Evolutionary conservation across 257 asterid genomes (phyloP).

Genomic region (Perilla frutescens): DNA sequence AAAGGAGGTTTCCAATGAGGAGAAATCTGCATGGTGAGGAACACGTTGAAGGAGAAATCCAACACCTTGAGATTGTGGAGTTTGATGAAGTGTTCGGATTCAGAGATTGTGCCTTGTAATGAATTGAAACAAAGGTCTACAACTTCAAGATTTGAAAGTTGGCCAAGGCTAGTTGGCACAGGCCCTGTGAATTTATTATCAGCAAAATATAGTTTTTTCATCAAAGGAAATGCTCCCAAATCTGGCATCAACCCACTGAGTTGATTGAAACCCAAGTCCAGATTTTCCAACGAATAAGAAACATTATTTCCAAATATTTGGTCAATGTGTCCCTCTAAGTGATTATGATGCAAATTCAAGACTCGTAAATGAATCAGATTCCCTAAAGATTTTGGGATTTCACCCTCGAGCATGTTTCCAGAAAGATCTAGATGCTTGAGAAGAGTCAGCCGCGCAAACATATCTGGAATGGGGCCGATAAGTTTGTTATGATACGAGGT

Average conservation of each 20-base stretch:
- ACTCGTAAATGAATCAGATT: background rate
- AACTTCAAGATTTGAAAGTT: constrained; percentile 17
- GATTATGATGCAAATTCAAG: background rate
- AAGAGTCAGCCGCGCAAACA: background rate
- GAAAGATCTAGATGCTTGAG: background rate
- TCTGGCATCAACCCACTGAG: background rate
- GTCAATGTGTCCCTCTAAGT: background rate
- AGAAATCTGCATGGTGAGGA: background rate
- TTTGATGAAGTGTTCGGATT: constrained; percentile 18
- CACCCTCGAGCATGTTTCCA: background rate
- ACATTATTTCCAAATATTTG: background rate
- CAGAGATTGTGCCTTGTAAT: constrained; percentile 35
- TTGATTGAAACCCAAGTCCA: background rate
- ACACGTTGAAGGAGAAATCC: constrained; percentile 33
- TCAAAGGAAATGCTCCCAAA: background rate
- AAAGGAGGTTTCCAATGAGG: background rate
- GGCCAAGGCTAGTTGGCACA: constrained; percentile 14
- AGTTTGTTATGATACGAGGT: background rate
- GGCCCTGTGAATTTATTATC: background rate
- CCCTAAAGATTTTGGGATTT: background rate
- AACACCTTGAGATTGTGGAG: constrained; percentile 15
- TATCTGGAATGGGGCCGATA: background rate
- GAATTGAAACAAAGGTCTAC: constrained; percentile 29
- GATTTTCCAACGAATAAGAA: background rate
- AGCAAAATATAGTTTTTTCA: background rate